These are phyloP conservation scores for Misopates orontium DNA, from an alignment of 257 asterid species.

Conservation along the genomic window DNA sequence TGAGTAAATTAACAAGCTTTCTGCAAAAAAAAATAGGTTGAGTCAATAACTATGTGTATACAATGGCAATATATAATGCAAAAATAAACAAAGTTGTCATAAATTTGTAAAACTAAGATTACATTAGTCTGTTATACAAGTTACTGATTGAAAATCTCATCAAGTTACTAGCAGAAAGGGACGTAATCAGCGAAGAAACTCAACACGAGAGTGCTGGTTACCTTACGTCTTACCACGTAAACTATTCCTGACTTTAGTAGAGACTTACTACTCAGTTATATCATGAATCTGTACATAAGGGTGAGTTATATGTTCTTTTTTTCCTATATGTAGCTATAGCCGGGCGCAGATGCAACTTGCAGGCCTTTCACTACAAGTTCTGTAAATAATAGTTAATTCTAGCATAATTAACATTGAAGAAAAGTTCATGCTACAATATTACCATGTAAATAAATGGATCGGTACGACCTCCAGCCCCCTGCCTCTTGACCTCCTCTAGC, in stretches of 20 bases:
- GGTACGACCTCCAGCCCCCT: constrained; percentile 81
- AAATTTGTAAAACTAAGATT: background rate
- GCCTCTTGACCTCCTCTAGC: constrained; percentile 69
- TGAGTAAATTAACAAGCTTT: constrained; percentile 36
- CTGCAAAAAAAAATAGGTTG: constrained; percentile 34
- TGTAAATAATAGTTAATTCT: background rate
- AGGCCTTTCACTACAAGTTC: too few species aligned
- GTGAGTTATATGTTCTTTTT: too few species aligned
- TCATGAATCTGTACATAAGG: too few species aligned
- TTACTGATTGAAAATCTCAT: too few species aligned
- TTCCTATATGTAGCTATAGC: too few species aligned
- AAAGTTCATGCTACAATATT: constrained; percentile 18
- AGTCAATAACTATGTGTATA: constrained; percentile 7
- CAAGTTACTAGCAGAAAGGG: too few species aligned
- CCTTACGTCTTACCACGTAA: background rate
- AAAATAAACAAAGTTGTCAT: background rate
- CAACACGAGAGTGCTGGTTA: background rate
- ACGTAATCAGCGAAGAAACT: too few species aligned
- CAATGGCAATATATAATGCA: background rate
- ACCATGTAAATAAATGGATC: constrained; percentile 91
- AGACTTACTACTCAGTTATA: too few species aligned
- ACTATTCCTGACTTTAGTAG: too few species aligned
- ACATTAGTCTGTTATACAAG: background rate
- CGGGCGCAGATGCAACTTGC: too few species aligned
- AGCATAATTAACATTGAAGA: background rate